Conservation (phyloP, 2,329 filamentous ascomycete genomes). For the Botryotinia narcissicola region DNA sequence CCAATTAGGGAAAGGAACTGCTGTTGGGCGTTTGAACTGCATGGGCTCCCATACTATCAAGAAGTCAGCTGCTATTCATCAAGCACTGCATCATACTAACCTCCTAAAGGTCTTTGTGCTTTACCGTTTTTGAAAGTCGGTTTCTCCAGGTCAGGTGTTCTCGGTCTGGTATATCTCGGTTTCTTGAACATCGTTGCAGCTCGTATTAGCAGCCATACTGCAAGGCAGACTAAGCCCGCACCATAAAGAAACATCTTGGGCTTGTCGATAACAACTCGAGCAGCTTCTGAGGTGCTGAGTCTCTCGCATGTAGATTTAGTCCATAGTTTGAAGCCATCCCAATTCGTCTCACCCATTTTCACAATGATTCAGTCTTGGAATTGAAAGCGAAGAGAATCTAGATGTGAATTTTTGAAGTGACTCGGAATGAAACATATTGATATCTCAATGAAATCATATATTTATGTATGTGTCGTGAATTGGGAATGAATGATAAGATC, state of each 20-base stretch:
- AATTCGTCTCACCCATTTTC: constrained; percentile 24
- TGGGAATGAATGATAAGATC: neutral
- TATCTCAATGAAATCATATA: neutral
- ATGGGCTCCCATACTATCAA: constrained; percentile 36
- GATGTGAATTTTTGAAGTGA: neutral
- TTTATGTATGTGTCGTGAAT: constrained; percentile 5
- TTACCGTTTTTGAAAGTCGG: constrained; percentile 32
- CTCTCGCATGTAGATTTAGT: constrained; percentile 20
- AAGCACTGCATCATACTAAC: constrained; percentile 23
- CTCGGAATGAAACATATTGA: neutral
- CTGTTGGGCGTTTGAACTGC: constrained; percentile 37
- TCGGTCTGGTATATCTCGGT: constrained; percentile 25
- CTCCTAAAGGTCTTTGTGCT: constrained; percentile 31
- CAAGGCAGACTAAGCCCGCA: constrained; percentile 22
- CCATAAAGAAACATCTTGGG: constrained; percentile 30
- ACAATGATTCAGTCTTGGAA: neutral
- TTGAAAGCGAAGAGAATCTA: neutral
- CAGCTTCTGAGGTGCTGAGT: constrained; percentile 14
- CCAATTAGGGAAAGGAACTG: constrained; percentile 34
- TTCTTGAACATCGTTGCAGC: constrained; percentile 29
- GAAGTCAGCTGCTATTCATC: constrained; percentile 21
- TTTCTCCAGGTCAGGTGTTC: constrained; percentile 37
- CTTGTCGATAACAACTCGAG: constrained; percentile 22
- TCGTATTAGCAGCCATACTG: constrained; percentile 31
- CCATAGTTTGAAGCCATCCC: constrained; percentile 23